Base-by-base conservation (phyloP, 2,329 filamentous ascomycete species). In the Aspergillus clavatus region DNA sequence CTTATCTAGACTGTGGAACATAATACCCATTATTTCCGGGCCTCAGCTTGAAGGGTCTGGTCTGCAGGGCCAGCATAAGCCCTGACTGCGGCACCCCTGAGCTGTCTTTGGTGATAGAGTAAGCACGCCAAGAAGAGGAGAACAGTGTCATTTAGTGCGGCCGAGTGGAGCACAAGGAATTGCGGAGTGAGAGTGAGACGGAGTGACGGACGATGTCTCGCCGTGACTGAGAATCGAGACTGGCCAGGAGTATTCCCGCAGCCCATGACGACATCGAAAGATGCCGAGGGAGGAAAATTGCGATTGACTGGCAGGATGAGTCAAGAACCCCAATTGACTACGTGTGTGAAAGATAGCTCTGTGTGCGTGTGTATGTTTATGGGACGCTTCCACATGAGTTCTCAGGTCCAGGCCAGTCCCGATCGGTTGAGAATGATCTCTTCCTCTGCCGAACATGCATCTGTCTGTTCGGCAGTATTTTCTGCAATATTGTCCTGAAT, bases 401-500 rank as follows among this genome's bases (percentile, higher is more conserved):
- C 23, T 53, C 50, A 60, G 19, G 54, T 48, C 40, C 56, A 40
- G 19, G 58, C 43, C 8, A 58, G 33, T 31, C 56, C 55, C 40
- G 63, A 43, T 19, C 58, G 59, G 26, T 45, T 45, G 23, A 64
- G 53, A 7, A 65, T 43, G 27, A 55, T 45, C 16, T 60, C 53
- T 31, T 60, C 50, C 40, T 60, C 54, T 21, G 49, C 40, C 6
- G 54, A 54, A 3, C 47, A 40, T 23, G 48, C 50, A 16, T 50
- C 38, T 14, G 46, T 40, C 6, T 43, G 46, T 19, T 48, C 16
- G 12, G 51, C 46, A 18, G 40, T 29, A 18, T 60, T 47, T 14
- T 59, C 59, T 2, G 60, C 58, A 14, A 69, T 46, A 12, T 66
- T 44, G 21, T 57, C 40, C 40, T 66, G 64, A 16, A 70, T 54